Evolutionary conservation across 306 rosid species (phyloP), one percentile per base, ranked within the genome.

Genomic region (Alnus glutinosa): DNA sequence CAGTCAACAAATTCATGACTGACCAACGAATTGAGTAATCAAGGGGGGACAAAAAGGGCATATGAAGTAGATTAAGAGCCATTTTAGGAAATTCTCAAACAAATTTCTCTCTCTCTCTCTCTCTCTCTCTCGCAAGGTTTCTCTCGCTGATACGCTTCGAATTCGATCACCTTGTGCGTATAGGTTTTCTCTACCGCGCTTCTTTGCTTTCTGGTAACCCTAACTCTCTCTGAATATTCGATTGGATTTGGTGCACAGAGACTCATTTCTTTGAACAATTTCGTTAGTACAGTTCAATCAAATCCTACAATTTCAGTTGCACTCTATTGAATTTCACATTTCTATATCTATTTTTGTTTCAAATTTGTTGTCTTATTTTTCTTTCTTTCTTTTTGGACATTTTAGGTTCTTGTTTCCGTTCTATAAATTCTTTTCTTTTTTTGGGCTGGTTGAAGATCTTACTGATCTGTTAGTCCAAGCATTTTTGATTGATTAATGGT

Each of bases 111-210:
- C 28, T 23, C 28, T 30, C 42, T 62, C 68, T 28, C 23, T 36
- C 9, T 8, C 71, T 49, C 52, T 49, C 52, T 10, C 14, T 2
- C 3, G 52, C 52, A 2, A 78, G 81, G 76, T 70, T 78, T 78
- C 61, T 64, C 61, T 64, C 3, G 76, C 71, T 9, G 76, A 57
- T 70, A 68, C 72, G 32, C 51, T 42, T 44, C 51, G 30, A 42
- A 16, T 42, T 44, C 51, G 30, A 18, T 42, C 28, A 68, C 6
- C 72, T 42, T 68, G 51, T 44, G 32, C 34, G 7, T 39, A 9
- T 39, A 3, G 72, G 28, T 34, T 51, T 36, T n/a, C 49, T 72
- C 76, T 4, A 13, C 46, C 49, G 9, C 48, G 42, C 63, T 51
- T 34, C 28, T 36, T 52, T 34, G 13, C 47, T 28, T 9, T 50